Conservation (phyloP, 441 rosid species). For the Daphne laureola region DNA sequence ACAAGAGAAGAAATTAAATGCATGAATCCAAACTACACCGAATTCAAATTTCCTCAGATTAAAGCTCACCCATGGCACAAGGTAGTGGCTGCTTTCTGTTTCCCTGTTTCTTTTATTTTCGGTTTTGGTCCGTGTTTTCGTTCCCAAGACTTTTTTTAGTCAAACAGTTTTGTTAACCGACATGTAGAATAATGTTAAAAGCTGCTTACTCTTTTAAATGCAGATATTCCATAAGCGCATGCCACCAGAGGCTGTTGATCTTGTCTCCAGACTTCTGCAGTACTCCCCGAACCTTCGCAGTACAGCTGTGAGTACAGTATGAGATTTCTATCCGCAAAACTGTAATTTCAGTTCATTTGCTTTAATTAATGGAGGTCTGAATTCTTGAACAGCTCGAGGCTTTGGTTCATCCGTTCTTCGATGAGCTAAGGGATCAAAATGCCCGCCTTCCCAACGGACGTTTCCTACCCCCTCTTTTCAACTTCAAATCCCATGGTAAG, state of each 20-base stretch:
- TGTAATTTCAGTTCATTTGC: not conserved
- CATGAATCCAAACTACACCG: slow-evolving; percentile 97
- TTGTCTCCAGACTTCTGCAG: slow-evolving; percentile 84
- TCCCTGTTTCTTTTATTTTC: not conserved
- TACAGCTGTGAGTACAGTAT: slow-evolving; percentile 59
- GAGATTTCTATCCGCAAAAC: not conserved
- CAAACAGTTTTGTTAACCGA: not conserved
- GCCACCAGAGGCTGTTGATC: slow-evolving; percentile 97
- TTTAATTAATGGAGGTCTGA: not conserved
- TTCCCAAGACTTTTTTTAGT: not conserved
- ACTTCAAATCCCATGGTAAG: slow-evolving; percentile 74
- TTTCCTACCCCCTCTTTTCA: slow-evolving; percentile 85
- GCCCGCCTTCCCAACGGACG: slow-evolving; percentile 79
- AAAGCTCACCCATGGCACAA: slow-evolving; percentile 99
- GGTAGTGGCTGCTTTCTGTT: slow-evolving; percentile 30
- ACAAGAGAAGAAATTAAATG: slow-evolving; percentile 96
- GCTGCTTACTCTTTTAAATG: slow-evolving; percentile 4
- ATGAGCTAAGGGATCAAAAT: slow-evolving; percentile 78
- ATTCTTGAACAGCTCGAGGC: slow-evolving; percentile 54
- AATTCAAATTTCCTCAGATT: slow-evolving; percentile 91
- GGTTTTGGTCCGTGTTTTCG: not conserved
- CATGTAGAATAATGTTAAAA: not conserved
- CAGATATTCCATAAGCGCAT: slow-evolving; percentile 88
- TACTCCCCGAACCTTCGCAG: slow-evolving; percentile 94
- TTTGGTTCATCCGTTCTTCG: slow-evolving; percentile 81